Evolutionary conservation across 2,329 filamentous ascomycete species (phyloP).

Genomic region (Diplocarpon mali): DNA sequence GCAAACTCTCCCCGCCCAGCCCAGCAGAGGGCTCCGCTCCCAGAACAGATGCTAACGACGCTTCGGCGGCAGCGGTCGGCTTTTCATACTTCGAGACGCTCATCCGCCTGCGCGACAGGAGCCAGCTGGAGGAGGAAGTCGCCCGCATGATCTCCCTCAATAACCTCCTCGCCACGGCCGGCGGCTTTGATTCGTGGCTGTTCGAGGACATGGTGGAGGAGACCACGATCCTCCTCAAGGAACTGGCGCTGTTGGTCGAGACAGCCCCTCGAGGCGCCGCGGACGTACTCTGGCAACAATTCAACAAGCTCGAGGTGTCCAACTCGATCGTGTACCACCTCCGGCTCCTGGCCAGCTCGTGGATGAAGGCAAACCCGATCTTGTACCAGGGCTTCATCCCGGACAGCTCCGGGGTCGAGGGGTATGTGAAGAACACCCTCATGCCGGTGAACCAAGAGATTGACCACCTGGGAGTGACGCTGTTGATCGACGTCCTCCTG

Average conservation of each 20-base stretch:
- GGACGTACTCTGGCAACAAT: slow-evolving; percentile 46
- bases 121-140: slow-evolving; percentile 58
- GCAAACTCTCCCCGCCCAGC: neutral
- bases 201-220: slow-evolving; percentile 51
- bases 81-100: slow-evolving; percentile 90
- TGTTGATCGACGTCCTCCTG: slow-evolving; percentile 68
- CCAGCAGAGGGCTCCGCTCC: neutral
- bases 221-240: no score
- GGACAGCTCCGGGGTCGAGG: slow-evolving; percentile 44
- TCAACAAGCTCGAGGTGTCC: slow-evolving; percentile 61
- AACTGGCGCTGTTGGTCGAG: slow-evolving; percentile 44
- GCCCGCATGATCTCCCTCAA: slow-evolving; percentile 61
- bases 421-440: slow-evolving; percentile 60
- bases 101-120: slow-evolving; percentile 52
- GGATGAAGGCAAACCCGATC: slow-evolving; percentile 63
- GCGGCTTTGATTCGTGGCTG: slow-evolving; percentile 58
- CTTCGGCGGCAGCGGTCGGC: slow-evolving; percentile 56
- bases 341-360: slow-evolving; percentile 72
- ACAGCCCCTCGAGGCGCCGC: slow-evolving; percentile 35
- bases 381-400: slow-evolving; percentile 64
- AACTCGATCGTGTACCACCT: slow-evolving; percentile 77
- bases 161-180: slow-evolving; percentile 57
- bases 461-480: slow-evolving; percentile 74
- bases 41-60: slow-evolving; percentile 12
- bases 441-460: slow-evolving; percentile 74